phyloP scores from a whole-genome alignment of 2,329 filamentous ascomycete genomes.

The Cyclaneusma minus region DNA sequence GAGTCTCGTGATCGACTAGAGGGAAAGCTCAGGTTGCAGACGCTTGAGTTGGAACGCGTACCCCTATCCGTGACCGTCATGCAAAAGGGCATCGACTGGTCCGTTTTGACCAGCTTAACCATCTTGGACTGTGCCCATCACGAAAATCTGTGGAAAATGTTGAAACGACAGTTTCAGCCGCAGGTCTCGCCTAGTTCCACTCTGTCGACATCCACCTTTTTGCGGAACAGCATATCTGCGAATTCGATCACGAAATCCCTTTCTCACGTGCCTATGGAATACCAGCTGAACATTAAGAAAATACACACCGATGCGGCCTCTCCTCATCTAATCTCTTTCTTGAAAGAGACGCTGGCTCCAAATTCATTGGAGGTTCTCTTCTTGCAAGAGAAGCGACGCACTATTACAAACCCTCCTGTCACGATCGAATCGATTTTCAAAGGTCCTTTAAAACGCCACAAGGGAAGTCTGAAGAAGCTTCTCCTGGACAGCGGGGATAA shows the following conservation, averaged over 20 bases:
- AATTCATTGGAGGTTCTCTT: slow-evolving; percentile 70
- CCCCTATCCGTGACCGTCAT: slow-evolving; percentile 59
- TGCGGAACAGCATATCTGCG: slow-evolving; percentile 1
- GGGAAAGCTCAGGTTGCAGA: slow-evolving; percentile 50
- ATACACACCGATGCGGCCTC: slow-evolving; percentile 64
- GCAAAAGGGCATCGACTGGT: slow-evolving; percentile 60
- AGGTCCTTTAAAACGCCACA: slow-evolving; percentile 54
- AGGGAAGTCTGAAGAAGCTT: slow-evolving; percentile 53
- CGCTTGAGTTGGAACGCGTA: slow-evolving; percentile 60
- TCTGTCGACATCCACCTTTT: slow-evolving; percentile 2
- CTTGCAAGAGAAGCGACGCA: slow-evolving; percentile 47
- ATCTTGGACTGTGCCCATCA: slow-evolving; percentile 59
- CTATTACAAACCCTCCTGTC: slow-evolving; percentile 36
- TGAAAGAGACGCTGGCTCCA: slow-evolving; percentile 63
- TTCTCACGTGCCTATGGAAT: slow-evolving; percentile 27
- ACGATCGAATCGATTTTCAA: slow-evolving; percentile 57
- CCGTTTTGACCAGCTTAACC: slow-evolving; percentile 52
- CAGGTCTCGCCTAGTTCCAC: slow-evolving; percentile 5
- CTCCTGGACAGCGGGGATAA: slow-evolving; percentile 57
- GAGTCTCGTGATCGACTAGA: slow-evolving; percentile 33
- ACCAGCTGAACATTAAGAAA: slow-evolving; percentile 52
- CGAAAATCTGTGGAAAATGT: slow-evolving; percentile 59
- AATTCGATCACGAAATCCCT: slow-evolving; percentile 14
- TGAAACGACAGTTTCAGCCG: slow-evolving; percentile 46
- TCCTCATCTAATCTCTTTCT: slow-evolving; percentile 51